Conservation (phyloP, 495 filamentous ascomycete species). For the Staphylotrichum longicolle region DNA sequence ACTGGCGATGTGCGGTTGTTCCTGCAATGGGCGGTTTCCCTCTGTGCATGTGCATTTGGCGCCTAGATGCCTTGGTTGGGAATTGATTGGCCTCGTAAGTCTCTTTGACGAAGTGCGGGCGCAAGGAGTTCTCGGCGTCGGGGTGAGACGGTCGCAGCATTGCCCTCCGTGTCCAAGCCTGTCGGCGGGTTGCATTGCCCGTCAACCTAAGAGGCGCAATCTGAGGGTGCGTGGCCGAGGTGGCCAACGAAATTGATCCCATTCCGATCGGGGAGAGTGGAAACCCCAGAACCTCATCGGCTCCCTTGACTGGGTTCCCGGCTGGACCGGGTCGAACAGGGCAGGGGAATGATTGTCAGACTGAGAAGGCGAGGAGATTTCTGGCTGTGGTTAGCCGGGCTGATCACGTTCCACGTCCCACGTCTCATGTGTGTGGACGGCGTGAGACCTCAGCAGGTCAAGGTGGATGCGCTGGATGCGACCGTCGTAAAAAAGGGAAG, state of each 20-base stretch:
- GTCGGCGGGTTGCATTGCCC: conserved; percentile 4
- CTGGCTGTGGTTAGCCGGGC: conserved; percentile 12
- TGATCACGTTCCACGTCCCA: conserved; percentile 12
- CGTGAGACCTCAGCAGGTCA: conserved; percentile 7
- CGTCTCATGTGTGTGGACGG: conserved; percentile 16
- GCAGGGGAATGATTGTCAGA: neutral
- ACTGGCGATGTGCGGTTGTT: no score
- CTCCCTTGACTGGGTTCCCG: neutral
- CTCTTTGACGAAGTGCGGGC: neutral
- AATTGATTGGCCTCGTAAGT: conserved; percentile 7
- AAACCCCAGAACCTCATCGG: neutral
- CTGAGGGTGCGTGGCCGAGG: neutral
- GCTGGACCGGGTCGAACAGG: neutral
- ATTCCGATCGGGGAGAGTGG: conserved; percentile 16
- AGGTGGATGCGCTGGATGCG: conserved; percentile 3
- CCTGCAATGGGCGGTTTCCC: no score
- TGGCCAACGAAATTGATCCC: conserved; percentile 15
- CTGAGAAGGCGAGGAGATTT: neutral
- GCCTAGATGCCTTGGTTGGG: no score
- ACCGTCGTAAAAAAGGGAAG: neutral
- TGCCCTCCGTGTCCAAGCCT: neutral
- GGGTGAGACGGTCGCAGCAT: neutral
- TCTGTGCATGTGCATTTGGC: neutral
- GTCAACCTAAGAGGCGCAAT: neutral
- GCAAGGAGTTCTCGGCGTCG: conserved; percentile 3